Conservation (phyloP, 805 yeast genomes). For the Schwanniomyces sp. region DNA sequence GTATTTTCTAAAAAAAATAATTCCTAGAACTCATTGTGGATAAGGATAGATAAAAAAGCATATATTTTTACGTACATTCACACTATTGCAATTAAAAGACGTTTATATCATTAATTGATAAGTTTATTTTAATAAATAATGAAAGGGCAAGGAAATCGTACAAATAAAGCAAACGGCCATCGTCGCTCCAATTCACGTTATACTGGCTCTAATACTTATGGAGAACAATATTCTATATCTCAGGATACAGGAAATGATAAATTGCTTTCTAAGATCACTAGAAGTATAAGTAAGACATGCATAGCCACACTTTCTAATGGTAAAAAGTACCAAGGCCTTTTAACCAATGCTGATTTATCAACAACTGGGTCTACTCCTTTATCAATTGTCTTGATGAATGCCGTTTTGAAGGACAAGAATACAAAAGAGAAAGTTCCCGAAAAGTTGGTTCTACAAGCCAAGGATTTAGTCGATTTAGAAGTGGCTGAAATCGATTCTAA, state of each 20-base stretch:
- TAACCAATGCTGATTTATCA: conserved; percentile 47
- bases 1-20: not conserved
- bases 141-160: conserved; percentile 23
- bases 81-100: not conserved
- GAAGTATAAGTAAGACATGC: conserved; percentile 56
- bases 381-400: conserved; percentile 55
- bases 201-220: conserved; percentile 7
- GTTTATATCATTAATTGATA: not conserved
- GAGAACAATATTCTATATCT: not conserved
- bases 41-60: not conserved
- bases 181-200: conserved; percentile 23
- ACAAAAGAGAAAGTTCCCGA: conserved; percentile 30
- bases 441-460: conserved; percentile 45
- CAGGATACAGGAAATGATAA: conserved; percentile 42
- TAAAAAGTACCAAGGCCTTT: conserved; percentile 55
- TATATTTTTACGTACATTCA: not conserved
- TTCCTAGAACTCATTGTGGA: not conserved
- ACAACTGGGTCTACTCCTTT: conserved; percentile 40
- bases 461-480: conserved; percentile 53
- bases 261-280: conserved; percentile 52
- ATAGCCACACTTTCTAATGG: conserved; percentile 65
- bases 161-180: conserved; percentile 17
- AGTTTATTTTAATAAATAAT: conserved; percentile 7
- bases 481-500: conserved; percentile 38
- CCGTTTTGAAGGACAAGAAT: conserved; percentile 36